Conservation (phyloP, 306 rosid genomes). For the Sindora glabra region DNA sequence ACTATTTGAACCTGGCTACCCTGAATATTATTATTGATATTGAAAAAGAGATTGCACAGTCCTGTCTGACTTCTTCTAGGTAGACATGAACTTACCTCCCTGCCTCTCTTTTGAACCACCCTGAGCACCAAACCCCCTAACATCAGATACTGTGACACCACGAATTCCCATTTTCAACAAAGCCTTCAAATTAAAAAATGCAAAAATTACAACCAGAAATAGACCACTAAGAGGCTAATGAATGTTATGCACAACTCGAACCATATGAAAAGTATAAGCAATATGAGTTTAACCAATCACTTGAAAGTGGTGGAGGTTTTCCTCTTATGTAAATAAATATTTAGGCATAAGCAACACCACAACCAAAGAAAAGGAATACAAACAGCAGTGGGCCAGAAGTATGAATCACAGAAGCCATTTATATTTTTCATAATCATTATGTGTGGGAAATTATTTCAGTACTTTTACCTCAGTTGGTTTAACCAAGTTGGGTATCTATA, state of each 20-base stretch:
- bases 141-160: constrained; percentile 88
- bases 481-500: too few relatives aligned
- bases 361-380: not conserved
- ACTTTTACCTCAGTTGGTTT: not conserved
- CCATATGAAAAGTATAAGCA: not conserved
- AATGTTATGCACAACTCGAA: not conserved
- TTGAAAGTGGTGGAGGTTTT: not conserved
- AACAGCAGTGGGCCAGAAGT: not conserved
- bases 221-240: not conserved
- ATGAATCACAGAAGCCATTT: not conserved
- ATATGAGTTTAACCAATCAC: not conserved
- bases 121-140: constrained; percentile 88
- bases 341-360: not conserved
- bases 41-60: not conserved
- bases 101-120: constrained; percentile 95
- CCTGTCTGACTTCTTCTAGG: not conserved
- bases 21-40: not conserved
- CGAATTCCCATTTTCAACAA: constrained; percentile 82
- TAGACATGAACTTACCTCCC: constrained; percentile 51
- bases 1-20: not conserved
- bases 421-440: not conserved
- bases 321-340: not conserved
- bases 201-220: not conserved
- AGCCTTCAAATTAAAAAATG: constrained; percentile 42
- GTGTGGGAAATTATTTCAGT: not conserved